Evolutionary conservation across 345 rosid species (phyloP).

Genomic region (Brassica incana): DNA sequence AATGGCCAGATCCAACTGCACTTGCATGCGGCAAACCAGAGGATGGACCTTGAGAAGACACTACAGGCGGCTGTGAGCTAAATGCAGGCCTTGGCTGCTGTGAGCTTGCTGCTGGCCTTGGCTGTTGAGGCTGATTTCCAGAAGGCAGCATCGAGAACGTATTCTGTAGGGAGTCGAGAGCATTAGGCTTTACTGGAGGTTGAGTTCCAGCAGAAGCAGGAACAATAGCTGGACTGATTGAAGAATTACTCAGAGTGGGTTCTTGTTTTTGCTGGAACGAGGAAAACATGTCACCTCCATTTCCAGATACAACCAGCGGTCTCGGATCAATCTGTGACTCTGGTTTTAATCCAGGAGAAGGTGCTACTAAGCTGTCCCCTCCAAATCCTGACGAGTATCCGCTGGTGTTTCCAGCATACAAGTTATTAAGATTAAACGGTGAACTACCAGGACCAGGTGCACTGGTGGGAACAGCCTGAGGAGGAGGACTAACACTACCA

Average conservation of each 20-base stretch:
- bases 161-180: constrained; percentile 73
- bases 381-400: constrained; percentile 51
- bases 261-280: constrained; percentile 52
- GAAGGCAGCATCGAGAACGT: constrained; percentile 61
- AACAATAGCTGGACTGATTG: constrained; percentile 48
- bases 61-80: constrained; percentile 46
- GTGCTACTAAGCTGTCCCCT: constrained; percentile 44
- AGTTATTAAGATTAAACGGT: constrained; percentile 48
- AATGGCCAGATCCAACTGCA: constrained; percentile 57
- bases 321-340: constrained; percentile 54
- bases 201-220: constrained; percentile 56
- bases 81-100: constrained; percentile 48
- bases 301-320: constrained; percentile 60
- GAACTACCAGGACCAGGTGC: constrained; percentile 45
- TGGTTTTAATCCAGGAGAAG: constrained; percentile 43
- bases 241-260: constrained; percentile 48
- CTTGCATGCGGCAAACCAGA: constrained; percentile 49
- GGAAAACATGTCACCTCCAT: constrained; percentile 67
- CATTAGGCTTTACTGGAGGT: constrained; percentile 55
- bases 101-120: constrained; percentile 48
- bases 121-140: constrained; percentile 55
- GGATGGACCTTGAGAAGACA: constrained; percentile 57
- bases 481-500: constrained; percentile 44
- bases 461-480: constrained; percentile 46
- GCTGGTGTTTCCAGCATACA: constrained; percentile 56